Conservation (phyloP, 345 rosid genomes). For the Carallia pectinifolia region DNA sequence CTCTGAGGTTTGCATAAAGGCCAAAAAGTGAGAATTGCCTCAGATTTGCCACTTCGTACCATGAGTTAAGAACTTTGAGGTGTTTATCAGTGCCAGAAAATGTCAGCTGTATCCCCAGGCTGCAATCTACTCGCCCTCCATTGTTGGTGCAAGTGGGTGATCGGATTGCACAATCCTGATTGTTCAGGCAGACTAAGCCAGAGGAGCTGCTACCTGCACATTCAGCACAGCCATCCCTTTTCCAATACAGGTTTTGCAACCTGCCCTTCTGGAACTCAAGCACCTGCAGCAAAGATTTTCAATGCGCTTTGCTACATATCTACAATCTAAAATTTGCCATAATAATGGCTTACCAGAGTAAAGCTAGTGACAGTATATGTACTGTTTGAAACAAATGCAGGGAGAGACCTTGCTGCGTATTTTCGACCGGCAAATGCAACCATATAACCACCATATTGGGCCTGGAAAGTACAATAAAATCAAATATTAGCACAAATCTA, state of each 20-base stretch:
- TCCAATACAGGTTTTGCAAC: conserved; percentile 91
- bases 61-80: conserved; percentile 71
- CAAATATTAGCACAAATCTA: not conserved
- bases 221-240: conserved; percentile 85
- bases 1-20: conserved; percentile 75
- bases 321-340: not conserved
- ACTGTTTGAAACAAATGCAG: conserved; percentile 59
- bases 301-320: too few relatives aligned
- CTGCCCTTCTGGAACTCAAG: conserved; percentile 91
- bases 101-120: conserved; percentile 90
- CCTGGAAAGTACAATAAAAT: conserved; percentile 30
- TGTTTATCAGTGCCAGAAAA: conserved; percentile 99
- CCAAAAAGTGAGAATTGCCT: conserved; percentile 89
- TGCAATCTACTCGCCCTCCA: conserved; percentile 85
- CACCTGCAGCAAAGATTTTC: conserved; percentile 43
- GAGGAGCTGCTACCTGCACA: conserved; percentile 54
- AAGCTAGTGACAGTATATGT: conserved; percentile 68
- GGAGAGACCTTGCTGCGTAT: conserved; percentile 89
- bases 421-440: conserved; percentile 92
- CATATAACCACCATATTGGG: conserved; percentile 63
- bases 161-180: conserved; percentile 78
- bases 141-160: conserved; percentile 57
- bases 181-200: conserved; percentile 72
- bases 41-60: conserved; percentile 94
- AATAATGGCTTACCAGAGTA: conserved; percentile 61